Evolutionary conservation across 208 protist species (phyloP).

Genomic region (Strigomonas culicis): DNA sequence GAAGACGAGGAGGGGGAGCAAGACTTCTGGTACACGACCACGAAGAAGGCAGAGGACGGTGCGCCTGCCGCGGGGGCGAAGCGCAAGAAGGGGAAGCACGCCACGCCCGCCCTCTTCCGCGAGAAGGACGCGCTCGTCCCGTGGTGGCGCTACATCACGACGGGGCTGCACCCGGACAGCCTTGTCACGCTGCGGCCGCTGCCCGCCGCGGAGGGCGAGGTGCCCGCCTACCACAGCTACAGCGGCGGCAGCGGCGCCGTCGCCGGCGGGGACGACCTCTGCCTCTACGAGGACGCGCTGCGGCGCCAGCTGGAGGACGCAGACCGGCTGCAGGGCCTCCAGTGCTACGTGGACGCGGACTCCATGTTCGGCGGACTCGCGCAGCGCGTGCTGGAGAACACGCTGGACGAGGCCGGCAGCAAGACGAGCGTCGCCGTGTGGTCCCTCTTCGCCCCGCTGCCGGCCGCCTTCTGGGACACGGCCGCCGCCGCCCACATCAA

Average conservation of each 20-base stretch:
- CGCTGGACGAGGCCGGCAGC: constrained; percentile 62
- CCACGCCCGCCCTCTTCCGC: constrained; percentile 33
- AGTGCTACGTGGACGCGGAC: constrained; percentile 76
- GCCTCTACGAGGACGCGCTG: constrained; percentile 30
- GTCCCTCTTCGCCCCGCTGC: constrained; percentile 46
- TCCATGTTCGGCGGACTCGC: constrained; percentile 71
- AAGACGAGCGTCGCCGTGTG: constrained; percentile 53
- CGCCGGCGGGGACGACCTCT: constrained; percentile 24
- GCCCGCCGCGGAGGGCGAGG: constrained; percentile 31
- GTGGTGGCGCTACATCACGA: constrained; percentile 83
- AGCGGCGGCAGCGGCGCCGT: constrained; percentile 58
- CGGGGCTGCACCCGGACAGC: constrained; percentile 44
- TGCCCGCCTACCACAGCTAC: constrained; percentile 67
- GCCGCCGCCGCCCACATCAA: constrained; percentile 19
- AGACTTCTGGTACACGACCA: background rate
- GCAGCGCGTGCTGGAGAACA: constrained; percentile 55
- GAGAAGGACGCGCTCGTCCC: constrained; percentile 42
- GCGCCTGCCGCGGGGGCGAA: background rate
- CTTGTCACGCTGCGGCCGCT: constrained; percentile 51
- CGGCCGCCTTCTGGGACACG: constrained; percentile 23
- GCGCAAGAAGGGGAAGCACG: background rate
- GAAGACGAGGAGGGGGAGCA: constrained; percentile 9
- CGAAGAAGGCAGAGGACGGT: constrained; percentile 10
- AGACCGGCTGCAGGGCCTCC: constrained; percentile 63
- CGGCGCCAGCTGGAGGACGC: constrained; percentile 59